Evolutionary conservation across 768 basidiomycete genomes (phyloP).

Genomic region (Amanita molliuscula): DNA sequence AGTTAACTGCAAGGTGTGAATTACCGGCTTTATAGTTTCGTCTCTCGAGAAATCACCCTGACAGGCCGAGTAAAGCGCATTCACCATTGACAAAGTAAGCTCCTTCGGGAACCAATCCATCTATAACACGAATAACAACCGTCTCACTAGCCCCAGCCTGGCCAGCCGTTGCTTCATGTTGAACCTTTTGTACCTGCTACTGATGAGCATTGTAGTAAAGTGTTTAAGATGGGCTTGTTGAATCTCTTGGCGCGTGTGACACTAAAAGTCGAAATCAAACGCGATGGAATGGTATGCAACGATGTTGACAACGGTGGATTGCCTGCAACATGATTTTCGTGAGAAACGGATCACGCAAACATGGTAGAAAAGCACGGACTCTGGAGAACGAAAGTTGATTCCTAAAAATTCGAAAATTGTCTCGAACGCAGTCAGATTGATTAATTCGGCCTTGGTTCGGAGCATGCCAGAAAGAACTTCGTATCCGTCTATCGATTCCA

Average conservation of each 20-base stretch:
- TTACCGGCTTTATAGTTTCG: slow-evolving; percentile 73
- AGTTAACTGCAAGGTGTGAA: slow-evolving; percentile 80
- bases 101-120: slow-evolving; percentile 64
- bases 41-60: slow-evolving; percentile 62
- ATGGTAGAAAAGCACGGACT: slow-evolving; percentile 40
- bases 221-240: slow-evolving; percentile 74
- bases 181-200: slow-evolving; percentile 68
- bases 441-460: slow-evolving; percentile 55
- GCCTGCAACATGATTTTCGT: slow-evolving; percentile 28
- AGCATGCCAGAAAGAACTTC: slow-evolving; percentile 75
- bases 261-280: slow-evolving; percentile 89
- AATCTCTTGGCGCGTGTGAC: slow-evolving; percentile 57
- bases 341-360: neutral
- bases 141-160: slow-evolving; percentile 63
- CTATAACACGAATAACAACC: slow-evolving; percentile 74
- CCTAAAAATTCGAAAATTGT: slow-evolving; percentile 82
- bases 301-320: slow-evolving; percentile 75
- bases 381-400: slow-evolving; percentile 69
- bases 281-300: slow-evolving; percentile 77
- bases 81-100: slow-evolving; percentile 37
- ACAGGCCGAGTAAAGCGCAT: slow-evolving; percentile 51
- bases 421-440: slow-evolving; percentile 77
- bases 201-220: slow-evolving; percentile 62
- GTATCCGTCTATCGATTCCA: slow-evolving; percentile 92
- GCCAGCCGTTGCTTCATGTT: slow-evolving; percentile 66